Evolutionary conservation across 306 rosid species (phyloP).

Genomic region (Dalbergia oliveri): DNA sequence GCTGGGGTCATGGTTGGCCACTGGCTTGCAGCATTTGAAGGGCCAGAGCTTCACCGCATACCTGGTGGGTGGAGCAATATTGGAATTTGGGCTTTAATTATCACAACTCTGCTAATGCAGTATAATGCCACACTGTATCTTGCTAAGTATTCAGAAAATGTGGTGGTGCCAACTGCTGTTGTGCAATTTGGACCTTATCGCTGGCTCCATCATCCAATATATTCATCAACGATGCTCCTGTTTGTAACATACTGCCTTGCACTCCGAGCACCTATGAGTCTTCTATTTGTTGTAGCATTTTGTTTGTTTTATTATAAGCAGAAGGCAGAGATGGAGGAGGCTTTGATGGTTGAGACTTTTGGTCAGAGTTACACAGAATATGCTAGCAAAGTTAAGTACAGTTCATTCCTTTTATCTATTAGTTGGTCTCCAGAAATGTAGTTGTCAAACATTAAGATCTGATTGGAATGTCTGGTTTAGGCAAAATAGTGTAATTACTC

Average conservation of each 20-base stretch:
- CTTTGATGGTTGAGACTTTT: constrained; percentile 88
- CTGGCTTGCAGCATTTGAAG: constrained; percentile 97
- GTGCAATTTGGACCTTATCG: constrained; percentile 97
- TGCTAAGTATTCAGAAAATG: constrained; percentile 89
- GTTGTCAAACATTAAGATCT: constrained; percentile 43
- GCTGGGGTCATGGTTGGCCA: constrained; percentile 76
- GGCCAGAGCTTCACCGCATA: constrained; percentile 83
- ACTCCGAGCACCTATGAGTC: constrained; percentile 81
- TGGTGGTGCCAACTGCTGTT: constrained; percentile 87
- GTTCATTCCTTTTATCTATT: constrained; percentile 86
- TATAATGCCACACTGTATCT: constrained; percentile 86
- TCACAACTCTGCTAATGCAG: constrained; percentile 74
- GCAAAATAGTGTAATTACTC: constrained; percentile 40
- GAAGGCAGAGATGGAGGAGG: constrained; percentile 89
- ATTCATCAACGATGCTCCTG: constrained; percentile 78
- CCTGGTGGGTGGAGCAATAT: constrained; percentile 80
- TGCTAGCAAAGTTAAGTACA: constrained; percentile 79
- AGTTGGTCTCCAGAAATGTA: constrained; percentile 47
- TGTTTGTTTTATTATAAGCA: constrained; percentile 80
- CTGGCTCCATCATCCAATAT: constrained; percentile 93
- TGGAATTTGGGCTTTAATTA: constrained; percentile 72
- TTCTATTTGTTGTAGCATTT: constrained; percentile 67
- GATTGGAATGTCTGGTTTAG: constrained; percentile 35
- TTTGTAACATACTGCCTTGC: constrained; percentile 77
- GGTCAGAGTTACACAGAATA: constrained; percentile 76